A percentile compares a stretch with the other conserved stretches of the same genome.
Evolutionary conservation across 2,329 filamentous ascomycete species (phyloP).

Genomic region (Cladosporium sp.): DNA sequence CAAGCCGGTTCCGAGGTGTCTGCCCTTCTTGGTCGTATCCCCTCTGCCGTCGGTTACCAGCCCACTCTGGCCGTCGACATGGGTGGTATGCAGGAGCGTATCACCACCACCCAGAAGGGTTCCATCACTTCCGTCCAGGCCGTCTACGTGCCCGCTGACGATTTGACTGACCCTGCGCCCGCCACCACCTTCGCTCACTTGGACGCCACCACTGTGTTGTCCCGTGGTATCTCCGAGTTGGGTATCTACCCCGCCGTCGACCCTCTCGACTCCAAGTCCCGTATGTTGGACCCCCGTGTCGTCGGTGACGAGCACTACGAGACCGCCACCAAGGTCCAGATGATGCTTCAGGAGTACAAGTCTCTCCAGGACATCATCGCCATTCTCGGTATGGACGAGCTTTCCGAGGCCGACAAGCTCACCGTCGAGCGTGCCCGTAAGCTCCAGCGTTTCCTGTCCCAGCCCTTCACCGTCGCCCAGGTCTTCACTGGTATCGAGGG

Average conservation of each 20-base stretch:
- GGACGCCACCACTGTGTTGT: conserved; percentile 99
- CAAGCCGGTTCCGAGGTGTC: conserved; percentile 99
- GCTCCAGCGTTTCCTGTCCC: conserved; percentile 99
- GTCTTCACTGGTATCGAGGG: conserved; percentile 95
- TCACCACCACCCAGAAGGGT: conserved; percentile 98
- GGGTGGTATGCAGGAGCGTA: conserved; percentile 99
- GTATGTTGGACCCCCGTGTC: conserved; percentile 99
- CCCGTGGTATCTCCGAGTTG: conserved; percentile 99
- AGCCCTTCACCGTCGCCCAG: conserved; percentile 91
- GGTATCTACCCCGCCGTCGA: conserved; percentile 99
- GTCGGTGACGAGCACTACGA: conserved; percentile 98
- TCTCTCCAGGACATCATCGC: conserved; percentile 98
- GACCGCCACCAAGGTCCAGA: conserved; percentile 90
- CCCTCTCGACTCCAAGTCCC: conserved; percentile 98
- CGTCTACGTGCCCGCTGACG: conserved; percentile 99
- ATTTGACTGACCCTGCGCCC: conserved; percentile 99
- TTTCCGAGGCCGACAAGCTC: conserved; percentile 98
- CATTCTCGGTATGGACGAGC: conserved; percentile 99
- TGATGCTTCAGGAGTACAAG: conserved; percentile 99
- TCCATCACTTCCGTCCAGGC: conserved; percentile 99
- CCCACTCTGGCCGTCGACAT: conserved; percentile 98
- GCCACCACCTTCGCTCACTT: conserved; percentile 99
- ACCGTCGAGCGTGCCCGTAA: conserved; percentile 99
- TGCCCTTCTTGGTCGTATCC: conserved; percentile 98
- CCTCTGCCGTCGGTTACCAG: conserved; percentile 99